phyloP scores from a whole-genome alignment of 2,329 filamentous ascomycete genomes.

The Fusarium albidum region DNA sequence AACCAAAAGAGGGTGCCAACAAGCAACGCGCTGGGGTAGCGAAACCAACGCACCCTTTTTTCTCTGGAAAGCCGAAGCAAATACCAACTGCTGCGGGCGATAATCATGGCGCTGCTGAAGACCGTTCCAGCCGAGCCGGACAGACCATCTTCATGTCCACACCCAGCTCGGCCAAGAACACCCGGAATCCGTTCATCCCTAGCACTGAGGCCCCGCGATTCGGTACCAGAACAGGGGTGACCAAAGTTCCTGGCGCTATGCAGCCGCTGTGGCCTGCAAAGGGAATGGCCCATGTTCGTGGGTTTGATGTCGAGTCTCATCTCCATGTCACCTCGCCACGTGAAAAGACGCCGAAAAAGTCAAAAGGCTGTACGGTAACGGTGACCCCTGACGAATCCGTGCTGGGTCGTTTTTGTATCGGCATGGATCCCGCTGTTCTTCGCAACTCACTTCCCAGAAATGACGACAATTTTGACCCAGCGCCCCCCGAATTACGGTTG shows the following conservation, averaged over 20 bases:
- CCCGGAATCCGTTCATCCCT: slow-evolving; percentile 41
- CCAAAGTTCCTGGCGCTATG: slow-evolving; percentile 71
- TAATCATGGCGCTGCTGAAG: slow-evolving; percentile 27
- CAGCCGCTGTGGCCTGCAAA: slow-evolving; percentile 77
- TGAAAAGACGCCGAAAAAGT: slow-evolving; percentile 50
- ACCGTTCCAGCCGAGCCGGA: slow-evolving; percentile 41
- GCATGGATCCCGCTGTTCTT: slow-evolving; percentile 40
- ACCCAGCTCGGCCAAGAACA: slow-evolving; percentile 59
- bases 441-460: slow-evolving; percentile 41
- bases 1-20: slow-evolving; percentile 33
- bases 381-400: slow-evolving; percentile 54
- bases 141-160: slow-evolving; percentile 61
- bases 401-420: slow-evolving; percentile 42
- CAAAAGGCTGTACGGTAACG: slow-evolving; percentile 57
- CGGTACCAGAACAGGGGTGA: slow-evolving; percentile 52
- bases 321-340: not conserved
- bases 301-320: slow-evolving; percentile 34
- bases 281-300: slow-evolving; percentile 71
- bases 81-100: slow-evolving; percentile 24
- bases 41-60: slow-evolving; percentile 55
- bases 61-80: slow-evolving; percentile 46
- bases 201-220: slow-evolving; percentile 51
- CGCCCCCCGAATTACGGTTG: slow-evolving; percentile 60
- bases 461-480: slow-evolving; percentile 52
- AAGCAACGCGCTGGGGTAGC: slow-evolving; percentile 29